These are phyloP conservation scores for Paramecium tetraurelia DNA, from an alignment of 73 alveolate species.

Conservation along the genomic window DNA sequence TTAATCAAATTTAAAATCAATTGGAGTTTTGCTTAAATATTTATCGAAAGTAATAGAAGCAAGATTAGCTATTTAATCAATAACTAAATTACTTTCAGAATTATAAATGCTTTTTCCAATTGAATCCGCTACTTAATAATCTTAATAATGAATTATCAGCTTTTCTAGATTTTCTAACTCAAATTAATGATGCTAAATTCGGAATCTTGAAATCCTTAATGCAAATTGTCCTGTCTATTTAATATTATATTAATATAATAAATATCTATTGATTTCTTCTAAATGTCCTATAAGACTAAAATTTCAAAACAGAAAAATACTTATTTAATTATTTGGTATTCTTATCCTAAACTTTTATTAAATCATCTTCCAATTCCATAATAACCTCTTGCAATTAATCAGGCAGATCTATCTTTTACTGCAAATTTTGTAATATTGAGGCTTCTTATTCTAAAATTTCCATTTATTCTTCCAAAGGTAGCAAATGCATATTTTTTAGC, in stretches of 20 bases:
- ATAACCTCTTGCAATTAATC: not conserved
- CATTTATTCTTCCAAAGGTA: not conserved
- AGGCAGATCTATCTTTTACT: not conserved
- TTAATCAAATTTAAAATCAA: not conserved
- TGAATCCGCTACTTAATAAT: constrained; percentile 6
- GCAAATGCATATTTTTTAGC: not conserved
- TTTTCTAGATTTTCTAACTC: not conserved
- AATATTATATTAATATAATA: not conserved
- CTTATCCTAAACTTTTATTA: not conserved
- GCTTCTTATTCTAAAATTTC: not conserved
- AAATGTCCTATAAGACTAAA: not conserved
- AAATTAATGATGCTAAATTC: not conserved
- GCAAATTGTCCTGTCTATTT: not conserved
- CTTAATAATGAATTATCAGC: not conserved
- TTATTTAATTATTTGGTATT: not conserved
- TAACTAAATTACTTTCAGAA: not conserved
- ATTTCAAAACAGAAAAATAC: not conserved
- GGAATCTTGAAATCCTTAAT: not conserved
- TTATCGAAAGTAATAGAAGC: not conserved
- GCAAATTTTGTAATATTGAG: not conserved
- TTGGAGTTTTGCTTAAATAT: not conserved
- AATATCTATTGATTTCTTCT: not conserved
- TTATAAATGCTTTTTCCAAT: not conserved
- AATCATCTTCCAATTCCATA: not conserved
- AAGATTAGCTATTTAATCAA: not conserved